Conservation (phyloP, 2,329 filamentous ascomycete species). For the Torrubiellomyces zombiae region DNA sequence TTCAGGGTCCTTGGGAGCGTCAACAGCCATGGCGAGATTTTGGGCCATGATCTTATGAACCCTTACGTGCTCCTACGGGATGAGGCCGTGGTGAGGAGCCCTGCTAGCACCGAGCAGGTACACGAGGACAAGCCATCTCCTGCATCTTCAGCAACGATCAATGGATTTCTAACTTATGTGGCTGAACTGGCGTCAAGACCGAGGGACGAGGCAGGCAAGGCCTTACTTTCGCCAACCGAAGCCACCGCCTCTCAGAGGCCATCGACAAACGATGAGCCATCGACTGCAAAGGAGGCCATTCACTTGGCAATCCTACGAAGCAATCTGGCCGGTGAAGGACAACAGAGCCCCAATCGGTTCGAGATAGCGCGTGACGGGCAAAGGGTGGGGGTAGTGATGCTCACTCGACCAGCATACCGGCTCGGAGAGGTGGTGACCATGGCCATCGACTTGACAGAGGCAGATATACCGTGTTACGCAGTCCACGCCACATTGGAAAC, state of each 20-base stretch:
- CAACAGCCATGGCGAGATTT: conserved; percentile 70
- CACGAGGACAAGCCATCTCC: conserved; percentile 12
- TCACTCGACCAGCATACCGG: conserved; percentile 75
- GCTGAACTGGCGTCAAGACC: conserved; percentile 53
- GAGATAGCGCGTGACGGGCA: conserved; percentile 88
- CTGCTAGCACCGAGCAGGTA: conserved; percentile 10
- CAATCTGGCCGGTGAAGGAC: conserved; percentile 48
- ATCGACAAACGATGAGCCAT: conserved; percentile 36
- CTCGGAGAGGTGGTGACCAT: conserved; percentile 77
- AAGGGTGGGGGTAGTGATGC: conserved; percentile 76
- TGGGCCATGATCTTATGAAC: conserved; percentile 87
- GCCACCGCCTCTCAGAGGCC: conserved; percentile 35
- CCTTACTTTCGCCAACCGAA: conserved; percentile 58
- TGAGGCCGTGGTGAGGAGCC: conserved; percentile 48
- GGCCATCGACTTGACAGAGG: conserved; percentile 65
- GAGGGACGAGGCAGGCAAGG: conserved; percentile 33
- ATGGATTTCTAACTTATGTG: conserved; percentile 62
- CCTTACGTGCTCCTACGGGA: conserved; percentile 84
- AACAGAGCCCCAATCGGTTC: conserved; percentile 79
- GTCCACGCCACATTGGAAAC: conserved; percentile 76
- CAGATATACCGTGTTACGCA: conserved; percentile 70
- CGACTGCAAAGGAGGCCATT: conserved; percentile 67
- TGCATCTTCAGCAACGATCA: conserved; percentile 24
- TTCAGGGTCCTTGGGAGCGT: conserved; percentile 90
- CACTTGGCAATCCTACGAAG: conserved; percentile 80